Conservation (phyloP, 768 basidiomycete species). For the Boletus reticulatus region DNA sequence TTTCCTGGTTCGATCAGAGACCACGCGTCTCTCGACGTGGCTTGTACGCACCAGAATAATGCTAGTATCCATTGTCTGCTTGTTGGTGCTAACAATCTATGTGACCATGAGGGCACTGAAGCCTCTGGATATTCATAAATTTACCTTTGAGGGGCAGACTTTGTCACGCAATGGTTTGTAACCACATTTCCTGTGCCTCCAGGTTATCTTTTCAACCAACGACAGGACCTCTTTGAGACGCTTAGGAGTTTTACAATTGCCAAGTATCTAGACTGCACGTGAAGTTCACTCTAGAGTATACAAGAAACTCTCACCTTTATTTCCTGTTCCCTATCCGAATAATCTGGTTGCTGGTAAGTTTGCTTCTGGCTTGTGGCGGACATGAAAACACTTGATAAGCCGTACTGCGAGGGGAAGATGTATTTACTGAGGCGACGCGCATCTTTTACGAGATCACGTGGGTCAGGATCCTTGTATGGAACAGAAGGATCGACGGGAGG, state of each 20-base stretch:
- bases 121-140: not conserved
- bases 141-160: constrained; percentile 78
- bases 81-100: constrained; percentile 40
- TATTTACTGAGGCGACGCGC: constrained; percentile 74
- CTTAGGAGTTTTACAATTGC: constrained; percentile 67
- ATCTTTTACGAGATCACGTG: constrained; percentile 44
- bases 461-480: constrained; percentile 43
- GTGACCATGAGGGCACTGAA: not conserved
- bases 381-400: constrained; percentile 58
- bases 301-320: constrained; percentile 51
- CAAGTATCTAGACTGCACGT: constrained; percentile 32
- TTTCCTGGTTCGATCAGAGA: constrained; percentile 47
- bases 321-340: constrained; percentile 61
- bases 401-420: constrained; percentile 81
- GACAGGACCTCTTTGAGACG: constrained; percentile 56
- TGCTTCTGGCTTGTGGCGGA: constrained; percentile 21
- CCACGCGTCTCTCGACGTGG: not conserved
- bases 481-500: constrained; percentile 22
- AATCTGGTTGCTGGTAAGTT: constrained; percentile 45
- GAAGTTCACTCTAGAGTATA: not conserved
- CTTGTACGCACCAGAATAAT: constrained; percentile 54
- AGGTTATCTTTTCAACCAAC: constrained; percentile 59
- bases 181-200: constrained; percentile 65
- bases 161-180: constrained; percentile 64
- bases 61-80: constrained; percentile 52